Evolutionary conservation across 1,139 yeast genomes (phyloP), one percentile per base, ranked within the genome.

Genomic region (Debaryomyces robertsiae): DNA sequence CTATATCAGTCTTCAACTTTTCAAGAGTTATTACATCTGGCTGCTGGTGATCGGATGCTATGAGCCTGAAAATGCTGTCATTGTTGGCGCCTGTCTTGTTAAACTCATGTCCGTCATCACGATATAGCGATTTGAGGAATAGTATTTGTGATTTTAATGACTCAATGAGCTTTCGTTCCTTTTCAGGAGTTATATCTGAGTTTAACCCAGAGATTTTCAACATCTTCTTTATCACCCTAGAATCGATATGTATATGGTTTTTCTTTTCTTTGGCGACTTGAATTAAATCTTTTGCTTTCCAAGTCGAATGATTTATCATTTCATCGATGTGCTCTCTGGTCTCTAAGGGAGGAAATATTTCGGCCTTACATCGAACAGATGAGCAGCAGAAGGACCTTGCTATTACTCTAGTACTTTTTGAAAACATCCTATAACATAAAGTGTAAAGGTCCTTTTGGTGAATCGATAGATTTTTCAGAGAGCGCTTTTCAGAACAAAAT

Each of bases 171-270:
- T 49, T 52, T 16, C 54, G 50, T 17, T 64, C 57, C 18, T 62
- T 52, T 18, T 60, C 61, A 1, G 45, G 41, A 4, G 53, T 35
- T 10, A 55, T 38, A 18, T 61, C 47, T 16, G 56, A 52, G 15
- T 67, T 60, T 5, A 79, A 50, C 0, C 83, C 84, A 0, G 82
- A 76, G 18, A 77, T 47, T 41, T 61, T 59, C 30, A 77, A 55
- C 48, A 77, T 55, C 47, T 66, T 68, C 14, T 48, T 41, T 11
- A 68, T 54, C 0, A 52, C 48, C 7, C 44, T 42, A 4, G 54
- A 35, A 34, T 54, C 54, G 9, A 64, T 55, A 18, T 46, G 35
- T 3, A 43, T 36, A 11, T 42, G 36, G 13, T 41, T 30, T 19
- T 33, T 38, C 17, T 43, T 38, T 9, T 38, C 36, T 9, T 45